Conservation (phyloP, 164 flowering plant genomes). For the Aristolochia contorta region DNA sequence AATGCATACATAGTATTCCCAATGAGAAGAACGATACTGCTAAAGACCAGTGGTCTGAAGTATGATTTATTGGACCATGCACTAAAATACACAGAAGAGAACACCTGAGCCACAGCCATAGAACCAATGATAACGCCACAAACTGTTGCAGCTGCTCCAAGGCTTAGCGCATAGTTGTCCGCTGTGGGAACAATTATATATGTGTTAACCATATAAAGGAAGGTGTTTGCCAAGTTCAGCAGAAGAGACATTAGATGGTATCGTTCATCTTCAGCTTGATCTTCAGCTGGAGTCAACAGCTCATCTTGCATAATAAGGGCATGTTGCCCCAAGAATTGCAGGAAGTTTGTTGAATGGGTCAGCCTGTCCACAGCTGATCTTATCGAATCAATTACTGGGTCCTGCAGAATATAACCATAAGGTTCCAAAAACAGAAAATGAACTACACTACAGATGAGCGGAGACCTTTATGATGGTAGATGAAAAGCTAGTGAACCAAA, state of each 20-base stretch:
- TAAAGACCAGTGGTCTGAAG: conserved; percentile 49
- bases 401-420: conserved; percentile 21
- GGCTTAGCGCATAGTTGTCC: conserved; percentile 42
- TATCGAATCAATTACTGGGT: conserved; percentile 38
- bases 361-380: conserved; percentile 44
- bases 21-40: conserved; percentile 44
- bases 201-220: conserved; percentile 53
- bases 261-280: conserved; percentile 23
- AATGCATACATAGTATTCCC: conserved; percentile 48
- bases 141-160: conserved; percentile 58
- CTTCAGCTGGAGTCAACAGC: conserved; percentile 27
- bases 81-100: conserved; percentile 55
- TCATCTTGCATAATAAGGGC: conserved; percentile 51
- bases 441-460: neutral
- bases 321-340: conserved; percentile 46
- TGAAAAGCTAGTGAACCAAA: neutral
- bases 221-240: conserved; percentile 46
- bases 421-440: neutral
- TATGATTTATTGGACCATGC: conserved; percentile 66
- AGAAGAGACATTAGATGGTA: conserved; percentile 46
- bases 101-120: conserved; percentile 59
- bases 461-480: neutral
- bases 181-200: conserved; percentile 58
- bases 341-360: conserved; percentile 38
- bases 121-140: conserved; percentile 58